A percentile compares a stretch with the other conserved stretches of the same genome.
Conservation (phyloP, 176 grass and related monocot species). For the Poa pratensis region DNA sequence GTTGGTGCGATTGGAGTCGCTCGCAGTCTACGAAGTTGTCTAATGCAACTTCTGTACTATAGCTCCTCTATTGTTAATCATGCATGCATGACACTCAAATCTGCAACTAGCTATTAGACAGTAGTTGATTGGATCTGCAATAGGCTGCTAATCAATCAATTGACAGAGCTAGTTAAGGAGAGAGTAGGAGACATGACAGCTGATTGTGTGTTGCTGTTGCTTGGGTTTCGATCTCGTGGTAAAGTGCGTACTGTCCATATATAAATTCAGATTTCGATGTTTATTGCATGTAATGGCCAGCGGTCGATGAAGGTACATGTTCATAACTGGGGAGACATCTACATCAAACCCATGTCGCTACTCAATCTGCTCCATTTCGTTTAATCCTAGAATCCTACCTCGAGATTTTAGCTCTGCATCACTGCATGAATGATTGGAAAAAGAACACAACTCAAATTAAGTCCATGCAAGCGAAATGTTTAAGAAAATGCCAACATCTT, state of each 20-base stretch:
- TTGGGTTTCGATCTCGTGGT: background rate
- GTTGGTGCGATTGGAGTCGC: slow-evolving; percentile 21
- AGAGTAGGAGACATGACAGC: slow-evolving; percentile 3
- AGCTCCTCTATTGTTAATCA: background rate
- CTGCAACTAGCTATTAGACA: background rate
- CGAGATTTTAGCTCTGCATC: no score
- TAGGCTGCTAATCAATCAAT: slow-evolving; percentile 24
- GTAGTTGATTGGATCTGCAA: slow-evolving; percentile 5
- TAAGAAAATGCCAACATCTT: background rate
- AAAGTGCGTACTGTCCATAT: no score
- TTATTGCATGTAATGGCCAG: background rate
- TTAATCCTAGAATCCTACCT: no score
- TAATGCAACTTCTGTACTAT: background rate
- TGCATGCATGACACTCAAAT: background rate
- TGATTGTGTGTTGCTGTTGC: background rate
- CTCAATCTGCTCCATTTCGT: no score
- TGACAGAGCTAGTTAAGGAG: slow-evolving; percentile 1
- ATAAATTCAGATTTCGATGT: no score
- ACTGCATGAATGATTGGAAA: no score
- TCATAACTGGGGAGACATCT: background rate
- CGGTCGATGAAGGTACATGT: background rate
- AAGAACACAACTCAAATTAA: no score
- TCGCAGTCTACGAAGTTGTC: slow-evolving; percentile 4
- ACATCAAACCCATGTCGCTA: background rate
- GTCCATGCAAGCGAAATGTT: no score